These are phyloP conservation scores for Stentor coeruleus DNA, from an alignment of 73 alveolate species.

Conservation along the genomic window DNA sequence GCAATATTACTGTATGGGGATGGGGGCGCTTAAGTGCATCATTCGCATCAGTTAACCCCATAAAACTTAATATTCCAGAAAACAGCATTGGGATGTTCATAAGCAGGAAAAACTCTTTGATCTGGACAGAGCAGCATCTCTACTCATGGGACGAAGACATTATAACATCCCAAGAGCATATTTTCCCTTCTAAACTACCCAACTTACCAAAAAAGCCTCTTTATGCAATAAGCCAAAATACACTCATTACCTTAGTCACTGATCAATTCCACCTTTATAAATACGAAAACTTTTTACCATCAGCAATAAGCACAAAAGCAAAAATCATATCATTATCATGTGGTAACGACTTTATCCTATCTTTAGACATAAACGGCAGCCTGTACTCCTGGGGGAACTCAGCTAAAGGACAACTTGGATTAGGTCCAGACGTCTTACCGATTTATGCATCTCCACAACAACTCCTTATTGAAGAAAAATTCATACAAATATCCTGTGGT, in stretches of 20 bases:
- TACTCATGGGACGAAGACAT: slow-evolving; percentile 3
- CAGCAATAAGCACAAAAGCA: neutral
- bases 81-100: neutral
- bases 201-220: neutral
- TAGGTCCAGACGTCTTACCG: neutral
- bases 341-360: neutral
- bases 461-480: neutral
- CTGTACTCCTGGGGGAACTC: slow-evolving; percentile 5
- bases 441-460: neutral
- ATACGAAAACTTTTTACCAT: neutral
- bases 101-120: neutral
- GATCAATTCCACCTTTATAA: neutral
- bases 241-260: neutral
- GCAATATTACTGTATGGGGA: neutral
- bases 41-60: neutral
- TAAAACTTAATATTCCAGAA: neutral
- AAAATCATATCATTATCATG: neutral
- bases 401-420: slow-evolving; percentile 2
- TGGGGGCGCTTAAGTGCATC: neutral
- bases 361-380: slow-evolving; percentile 1
- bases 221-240: neutral
- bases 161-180: slow-evolving; percentile 1
- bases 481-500: slow-evolving; percentile 9
- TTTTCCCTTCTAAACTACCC: neutral
- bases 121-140: neutral